Conservation (phyloP, 176 grass and related monocot genomes). For the Aegilops sharonensis region DNA sequence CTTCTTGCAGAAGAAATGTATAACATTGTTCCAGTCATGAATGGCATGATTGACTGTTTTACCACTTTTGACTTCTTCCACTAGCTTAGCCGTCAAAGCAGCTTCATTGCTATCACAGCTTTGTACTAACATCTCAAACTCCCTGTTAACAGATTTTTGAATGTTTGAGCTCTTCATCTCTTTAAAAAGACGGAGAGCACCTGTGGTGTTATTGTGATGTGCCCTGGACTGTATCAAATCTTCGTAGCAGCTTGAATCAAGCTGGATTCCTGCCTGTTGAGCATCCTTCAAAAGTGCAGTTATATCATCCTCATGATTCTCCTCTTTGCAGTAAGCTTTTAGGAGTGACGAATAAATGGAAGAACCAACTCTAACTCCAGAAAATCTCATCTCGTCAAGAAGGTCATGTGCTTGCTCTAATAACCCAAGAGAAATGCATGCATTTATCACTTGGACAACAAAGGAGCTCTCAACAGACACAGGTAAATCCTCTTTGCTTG, state of each 20-base stretch:
- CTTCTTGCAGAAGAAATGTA: slow-evolving; percentile 98
- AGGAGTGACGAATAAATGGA: slow-evolving; percentile 73
- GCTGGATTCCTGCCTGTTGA: slow-evolving; percentile 67
- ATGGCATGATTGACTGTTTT: slow-evolving; percentile 50
- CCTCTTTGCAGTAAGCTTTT: slow-evolving; percentile 75
- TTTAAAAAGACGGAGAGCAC: slow-evolving; percentile 54
- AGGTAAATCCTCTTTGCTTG: slow-evolving; percentile 71
- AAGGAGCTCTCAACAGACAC: slow-evolving; percentile 61
- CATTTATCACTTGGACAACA: slow-evolving; percentile 86
- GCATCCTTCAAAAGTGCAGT: slow-evolving; percentile 67
- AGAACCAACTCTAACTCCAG: slow-evolving; percentile 75
- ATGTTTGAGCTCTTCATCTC: slow-evolving; percentile 64
- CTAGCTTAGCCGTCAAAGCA: slow-evolving; percentile 59
- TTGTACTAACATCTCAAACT: slow-evolving; percentile 48
- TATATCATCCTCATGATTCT: slow-evolving; percentile 60
- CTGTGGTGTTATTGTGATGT: slow-evolving; percentile 49
- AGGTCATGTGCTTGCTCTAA: slow-evolving; percentile 88
- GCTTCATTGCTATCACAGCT: slow-evolving; percentile 32
- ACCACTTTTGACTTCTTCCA: slow-evolving; percentile 78
- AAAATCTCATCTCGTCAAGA: slow-evolving; percentile 91
- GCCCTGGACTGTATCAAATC: slow-evolving; percentile 63
- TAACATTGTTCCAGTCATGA: slow-evolving; percentile 91
- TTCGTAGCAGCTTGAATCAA: slow-evolving; percentile 68
- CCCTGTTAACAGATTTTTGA: slow-evolving; percentile 45
- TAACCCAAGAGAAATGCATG: slow-evolving; percentile 75